Percentiles rank a stretch among this genome's conserved stretches.
phyloP scores from a whole-genome alignment of 2,329 filamentous ascomycete species.

The Botryosphaeria dothidea region DNA sequence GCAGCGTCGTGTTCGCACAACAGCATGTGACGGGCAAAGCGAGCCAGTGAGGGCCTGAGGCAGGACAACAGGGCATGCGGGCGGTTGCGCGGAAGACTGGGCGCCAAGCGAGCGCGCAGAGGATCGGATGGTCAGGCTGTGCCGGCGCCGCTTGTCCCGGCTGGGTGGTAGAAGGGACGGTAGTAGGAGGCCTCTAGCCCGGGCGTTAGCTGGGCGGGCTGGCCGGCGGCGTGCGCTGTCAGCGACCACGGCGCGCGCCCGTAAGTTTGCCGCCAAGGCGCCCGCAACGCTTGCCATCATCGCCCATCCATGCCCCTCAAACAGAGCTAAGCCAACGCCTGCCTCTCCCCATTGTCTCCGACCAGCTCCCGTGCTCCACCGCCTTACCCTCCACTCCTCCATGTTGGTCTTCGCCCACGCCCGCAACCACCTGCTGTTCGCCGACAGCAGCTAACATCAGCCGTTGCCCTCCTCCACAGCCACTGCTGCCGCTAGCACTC shows the following conservation, averaged over 20 bases:
- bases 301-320: background rate
- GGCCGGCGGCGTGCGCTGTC: background rate
- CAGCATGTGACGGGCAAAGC: slow-evolving; percentile 6
- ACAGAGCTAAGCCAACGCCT: background rate
- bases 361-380: background rate
- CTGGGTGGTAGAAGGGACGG: too few relatives aligned
- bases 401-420: background rate
- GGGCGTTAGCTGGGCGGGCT: background rate
- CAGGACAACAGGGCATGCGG: background rate
- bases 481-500: background rate
- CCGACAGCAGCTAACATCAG: slow-evolving; percentile 18
- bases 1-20: background rate
- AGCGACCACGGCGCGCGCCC: background rate
- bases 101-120: slow-evolving; percentile 1
- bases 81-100: slow-evolving; percentile 3
- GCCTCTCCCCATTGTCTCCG: background rate
- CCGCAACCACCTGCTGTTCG: slow-evolving; percentile 9
- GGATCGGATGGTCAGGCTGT: background rate
- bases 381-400: background rate
- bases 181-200: too few relatives aligned
- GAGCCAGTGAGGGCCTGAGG: background rate
- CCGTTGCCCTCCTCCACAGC: background rate
- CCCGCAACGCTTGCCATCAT: background rate
- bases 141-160: background rate
- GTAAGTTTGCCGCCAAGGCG: background rate